Base-by-base conservation (phyloP, 2,329 filamentous ascomycete genomes). In the Penicillium brasilianum region DNA sequence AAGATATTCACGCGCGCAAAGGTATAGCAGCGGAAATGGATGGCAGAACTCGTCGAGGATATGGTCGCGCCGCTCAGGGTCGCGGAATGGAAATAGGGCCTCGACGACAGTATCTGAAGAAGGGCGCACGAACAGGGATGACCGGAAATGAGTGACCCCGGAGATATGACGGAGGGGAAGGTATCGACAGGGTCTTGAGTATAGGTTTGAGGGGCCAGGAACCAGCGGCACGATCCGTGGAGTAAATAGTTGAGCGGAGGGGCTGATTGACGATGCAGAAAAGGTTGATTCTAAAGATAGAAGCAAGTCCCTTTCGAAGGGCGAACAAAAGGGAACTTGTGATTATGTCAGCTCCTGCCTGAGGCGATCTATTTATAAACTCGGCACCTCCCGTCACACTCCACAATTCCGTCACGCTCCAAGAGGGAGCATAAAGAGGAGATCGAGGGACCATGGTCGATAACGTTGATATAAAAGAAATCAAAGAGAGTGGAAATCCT, bases 251-350 rank as follows among this genome's bases (percentile, higher is more conserved):
- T 14, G 43, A 44, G 57, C 51, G 50, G 49, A 57, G 58, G 58
- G 52, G 61, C 59, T 66, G 63, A 67, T 66, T 62, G 66, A 65
- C 60, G 68, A 67, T 70, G 68, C 67, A 70, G 67, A 64, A 67
- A 67, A 68, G 66, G 66, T 67, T 69, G 66, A 65, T 70, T 68
- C 68, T 70, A 70, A 69, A 69, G 66, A 68, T 70, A 70, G 68
- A 66, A 68, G 67, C 65, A 60, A 36, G 59, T 54, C 39, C 50
- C 25, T 46, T 56, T 56, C 16, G 51, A 55, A 52, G 57, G 61
- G 56, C 50, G 58, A 44, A 54, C 52, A 48, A 37, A 55, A 34
- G 54, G 55, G 57, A 58, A 59, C 48, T n/a, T n/a, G 48, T 22
- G 37, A 55, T 53, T 64, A 57, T 46, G 20, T 66, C 58, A 62